Evolutionary conservation across 1,139 yeast species (phyloP).

Genomic region (Debaryomyces robertsiae): DNA sequence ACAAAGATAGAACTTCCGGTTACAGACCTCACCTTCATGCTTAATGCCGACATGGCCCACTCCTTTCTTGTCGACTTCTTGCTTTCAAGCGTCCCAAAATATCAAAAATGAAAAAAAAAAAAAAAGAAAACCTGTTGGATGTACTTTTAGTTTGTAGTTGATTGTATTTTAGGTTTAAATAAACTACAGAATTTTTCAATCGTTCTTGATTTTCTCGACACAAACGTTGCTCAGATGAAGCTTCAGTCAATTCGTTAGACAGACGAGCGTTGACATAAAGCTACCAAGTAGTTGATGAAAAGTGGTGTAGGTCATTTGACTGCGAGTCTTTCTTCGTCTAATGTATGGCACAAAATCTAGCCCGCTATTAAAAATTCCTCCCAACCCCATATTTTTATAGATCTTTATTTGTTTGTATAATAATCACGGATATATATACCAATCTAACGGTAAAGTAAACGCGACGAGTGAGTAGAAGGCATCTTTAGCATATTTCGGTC

Average conservation of each 20-base stretch:
- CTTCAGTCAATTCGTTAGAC: too few relatives aligned
- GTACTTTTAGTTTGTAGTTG: constrained; percentile 10
- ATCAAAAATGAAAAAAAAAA: constrained; percentile 2
- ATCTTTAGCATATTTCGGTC: too few relatives aligned
- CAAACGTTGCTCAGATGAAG: too few relatives aligned
- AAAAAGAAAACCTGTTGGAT: constrained; percentile 3
- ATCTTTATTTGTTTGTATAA: background rate
- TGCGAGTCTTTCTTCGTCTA: constrained; percentile 3
- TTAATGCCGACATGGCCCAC: background rate
- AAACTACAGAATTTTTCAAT: constrained; percentile 1
- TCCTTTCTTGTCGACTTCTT: background rate
- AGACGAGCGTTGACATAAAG: too few relatives aligned
- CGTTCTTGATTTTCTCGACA: too few relatives aligned
- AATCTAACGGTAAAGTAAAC: too few relatives aligned
- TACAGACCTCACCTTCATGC: constrained; percentile 29
- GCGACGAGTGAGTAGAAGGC: too few relatives aligned
- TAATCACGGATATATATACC: too few relatives aligned
- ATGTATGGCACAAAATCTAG: constrained; percentile 6
- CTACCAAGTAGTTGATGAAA: background rate
- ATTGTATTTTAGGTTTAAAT: constrained; percentile 9
- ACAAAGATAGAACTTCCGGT: constrained; percentile 43
- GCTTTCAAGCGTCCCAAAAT: too few relatives aligned
- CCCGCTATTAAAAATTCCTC: constrained; percentile 4
- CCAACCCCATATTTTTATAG: constrained; percentile 12
- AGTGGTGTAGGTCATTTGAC: constrained; percentile 9